Evolutionary conservation across 805 yeast genomes (phyloP).

Genomic region (Candida lessepsii): DNA sequence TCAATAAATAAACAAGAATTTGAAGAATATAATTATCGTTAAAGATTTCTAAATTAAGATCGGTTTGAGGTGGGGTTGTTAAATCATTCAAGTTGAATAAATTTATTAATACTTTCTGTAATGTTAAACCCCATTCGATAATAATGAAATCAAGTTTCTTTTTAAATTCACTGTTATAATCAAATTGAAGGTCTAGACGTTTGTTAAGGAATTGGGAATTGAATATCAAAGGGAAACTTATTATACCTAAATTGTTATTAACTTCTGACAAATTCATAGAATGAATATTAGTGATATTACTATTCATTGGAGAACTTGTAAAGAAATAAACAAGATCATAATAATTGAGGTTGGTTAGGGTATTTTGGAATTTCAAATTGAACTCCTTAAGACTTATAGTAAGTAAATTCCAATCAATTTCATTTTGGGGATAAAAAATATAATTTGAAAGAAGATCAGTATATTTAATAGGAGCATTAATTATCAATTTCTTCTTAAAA

Average conservation of each 20-base stretch:
- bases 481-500: constrained; percentile 47
- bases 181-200: constrained; percentile 16
- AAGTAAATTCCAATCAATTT: constrained; percentile 45
- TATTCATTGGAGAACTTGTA: constrained; percentile 2
- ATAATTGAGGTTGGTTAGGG: constrained; percentile 4
- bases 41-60: constrained; percentile 15
- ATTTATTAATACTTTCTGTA: constrained; percentile 42
- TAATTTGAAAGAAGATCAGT: constrained; percentile 51
- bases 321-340: constrained; percentile 1
- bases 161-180: constrained; percentile 25
- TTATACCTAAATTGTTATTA: constrained; percentile 52
- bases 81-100: constrained; percentile 11
- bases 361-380: constrained; percentile 20
- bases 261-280: constrained; percentile 19
- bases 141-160: constrained; percentile 28
- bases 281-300: constrained; percentile 8
- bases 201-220: constrained; percentile 30
- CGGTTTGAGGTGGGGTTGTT: constrained; percentile 11
- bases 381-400: constrained; percentile 49
- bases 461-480: constrained; percentile 50
- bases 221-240: constrained; percentile 49
- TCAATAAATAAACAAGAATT: constrained; percentile 25
- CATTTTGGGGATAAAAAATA: constrained; percentile 36
- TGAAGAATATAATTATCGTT: constrained; percentile 29
- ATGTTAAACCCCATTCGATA: constrained; percentile 46